These are phyloP conservation scores for Tetrahymena malaccensis DNA, from an alignment of 73 alveolate species.

Conservation along the genomic window DNA sequence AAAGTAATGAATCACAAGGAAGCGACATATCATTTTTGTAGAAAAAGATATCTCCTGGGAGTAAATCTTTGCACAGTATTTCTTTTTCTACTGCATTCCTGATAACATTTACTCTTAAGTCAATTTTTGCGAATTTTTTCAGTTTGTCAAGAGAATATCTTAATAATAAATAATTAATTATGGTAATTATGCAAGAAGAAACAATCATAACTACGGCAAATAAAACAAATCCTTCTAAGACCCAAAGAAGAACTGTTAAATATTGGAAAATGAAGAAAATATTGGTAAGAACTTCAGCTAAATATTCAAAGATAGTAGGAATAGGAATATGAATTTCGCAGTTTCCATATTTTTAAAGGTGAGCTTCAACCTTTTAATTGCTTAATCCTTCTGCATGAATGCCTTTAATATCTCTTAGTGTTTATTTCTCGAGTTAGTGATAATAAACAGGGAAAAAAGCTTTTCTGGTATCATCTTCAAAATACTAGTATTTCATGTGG, in stretches of 20 bases:
- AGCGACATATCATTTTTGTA: conserved; percentile 19
- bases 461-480: not conserved
- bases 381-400: not conserved
- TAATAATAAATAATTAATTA: conserved; percentile 2
- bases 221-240: conserved; percentile 6
- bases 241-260: conserved; percentile 1
- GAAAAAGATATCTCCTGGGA: conserved; percentile 32
- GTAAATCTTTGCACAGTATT: conserved; percentile 7
- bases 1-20: conserved; percentile 64
- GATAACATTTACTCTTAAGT: not conserved
- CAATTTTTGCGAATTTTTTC: conserved; percentile 12
- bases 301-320: conserved; percentile 12
- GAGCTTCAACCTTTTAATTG: not conserved
- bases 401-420: not conserved
- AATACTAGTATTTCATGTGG: not conserved
- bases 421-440: not conserved
- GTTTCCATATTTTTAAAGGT: not conserved
- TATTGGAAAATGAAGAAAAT: conserved; percentile 23
- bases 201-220: conserved; percentile 6
- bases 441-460: not conserved
- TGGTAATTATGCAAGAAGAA: not conserved
- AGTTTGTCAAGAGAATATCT: not conserved
- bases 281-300: conserved; percentile 10
- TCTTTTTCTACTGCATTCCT: not conserved
- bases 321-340: conserved; percentile 25